These are phyloP conservation scores for Lasiodiplodia gonubiensis DNA, from an alignment of 2,329 filamentous ascomycete species.

Conservation along the genomic window DNA sequence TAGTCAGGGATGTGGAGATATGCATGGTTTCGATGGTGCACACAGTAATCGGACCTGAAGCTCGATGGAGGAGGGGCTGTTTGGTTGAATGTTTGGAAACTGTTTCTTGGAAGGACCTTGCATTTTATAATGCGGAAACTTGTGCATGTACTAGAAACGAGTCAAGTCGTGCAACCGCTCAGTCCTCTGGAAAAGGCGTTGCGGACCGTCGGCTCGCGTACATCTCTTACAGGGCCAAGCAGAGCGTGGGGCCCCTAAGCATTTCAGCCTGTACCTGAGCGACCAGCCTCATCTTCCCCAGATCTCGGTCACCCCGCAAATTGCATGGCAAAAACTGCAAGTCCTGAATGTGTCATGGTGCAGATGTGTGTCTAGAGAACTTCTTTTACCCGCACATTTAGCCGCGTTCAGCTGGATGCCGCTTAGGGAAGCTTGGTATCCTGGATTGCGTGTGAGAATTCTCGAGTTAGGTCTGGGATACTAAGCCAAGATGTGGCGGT, in stretches of 20 bases:
- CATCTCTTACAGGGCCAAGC: conserved; percentile 16
- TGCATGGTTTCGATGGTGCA: conserved; percentile 3
- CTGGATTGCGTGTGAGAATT: not conserved
- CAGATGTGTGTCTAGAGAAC: too few relatives aligned
- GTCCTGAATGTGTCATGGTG: not conserved
- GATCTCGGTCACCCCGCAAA: not conserved
- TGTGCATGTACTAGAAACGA: not conserved
- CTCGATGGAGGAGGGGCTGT: not conserved
- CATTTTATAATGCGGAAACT: not conserved
- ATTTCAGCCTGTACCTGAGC: conserved; percentile 20
- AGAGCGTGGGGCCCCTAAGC: conserved; percentile 7
- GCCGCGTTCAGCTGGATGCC: not conserved
- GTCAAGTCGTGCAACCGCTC: not conserved
- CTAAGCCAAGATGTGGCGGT: conserved; percentile 10
- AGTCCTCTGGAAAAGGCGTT: not conserved
- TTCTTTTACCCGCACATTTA: conserved; percentile 5
- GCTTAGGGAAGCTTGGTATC: not conserved
- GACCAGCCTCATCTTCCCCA: conserved; percentile 13
- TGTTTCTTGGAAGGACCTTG: not conserved
- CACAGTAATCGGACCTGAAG: not conserved
- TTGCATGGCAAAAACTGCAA: not conserved
- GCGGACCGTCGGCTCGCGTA: conserved; percentile 15
- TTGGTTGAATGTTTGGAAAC: conserved; percentile 8
- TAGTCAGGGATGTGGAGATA: conserved; percentile 2
- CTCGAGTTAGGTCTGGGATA: not conserved